Conservation (phyloP, 176 grass and related monocot species). For the Sorghum bicolor region DNA sequence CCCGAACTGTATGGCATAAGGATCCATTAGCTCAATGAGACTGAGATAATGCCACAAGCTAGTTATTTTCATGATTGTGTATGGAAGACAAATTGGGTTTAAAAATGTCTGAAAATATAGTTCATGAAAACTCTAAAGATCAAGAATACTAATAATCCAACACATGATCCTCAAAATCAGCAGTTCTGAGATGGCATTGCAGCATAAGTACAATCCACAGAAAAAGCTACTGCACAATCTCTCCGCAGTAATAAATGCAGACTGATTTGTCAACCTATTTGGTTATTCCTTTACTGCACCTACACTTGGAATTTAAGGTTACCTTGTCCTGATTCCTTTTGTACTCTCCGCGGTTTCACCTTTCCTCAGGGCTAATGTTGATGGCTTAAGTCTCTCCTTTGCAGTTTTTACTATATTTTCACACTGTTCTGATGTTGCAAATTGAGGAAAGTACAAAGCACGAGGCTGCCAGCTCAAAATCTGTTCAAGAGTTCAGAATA, state of each 20-base stretch:
- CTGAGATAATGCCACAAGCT: background rate
- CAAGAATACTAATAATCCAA: background rate
- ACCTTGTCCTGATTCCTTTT: constrained; percentile 99
- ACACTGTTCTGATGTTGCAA: constrained; percentile 79
- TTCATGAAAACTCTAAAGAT: background rate
- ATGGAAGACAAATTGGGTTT: background rate
- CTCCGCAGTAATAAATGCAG: background rate
- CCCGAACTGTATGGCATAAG: constrained; percentile 68
- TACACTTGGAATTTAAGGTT: background rate
- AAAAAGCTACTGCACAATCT: background rate
- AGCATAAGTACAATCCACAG: background rate
- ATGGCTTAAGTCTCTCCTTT: constrained; percentile 73
- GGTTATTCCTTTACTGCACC: background rate
- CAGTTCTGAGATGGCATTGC: background rate
- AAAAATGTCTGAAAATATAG: background rate
- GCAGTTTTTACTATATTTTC: constrained; percentile 65
- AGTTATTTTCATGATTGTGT: background rate
- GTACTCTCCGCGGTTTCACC: constrained; percentile 81
- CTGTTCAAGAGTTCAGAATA: constrained; percentile 48
- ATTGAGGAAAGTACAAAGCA: constrained; percentile 83
- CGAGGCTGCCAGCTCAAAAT: constrained; percentile 98
- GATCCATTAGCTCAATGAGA: constrained; percentile 6
- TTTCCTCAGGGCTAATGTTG: constrained; percentile 83
- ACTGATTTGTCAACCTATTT: background rate
- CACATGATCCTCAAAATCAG: background rate